Evolutionary conservation across 1,284 basidiomycete species (phyloP), one percentile per base, ranked within the genome.

Genomic region (Hymenochaete sp.): DNA sequence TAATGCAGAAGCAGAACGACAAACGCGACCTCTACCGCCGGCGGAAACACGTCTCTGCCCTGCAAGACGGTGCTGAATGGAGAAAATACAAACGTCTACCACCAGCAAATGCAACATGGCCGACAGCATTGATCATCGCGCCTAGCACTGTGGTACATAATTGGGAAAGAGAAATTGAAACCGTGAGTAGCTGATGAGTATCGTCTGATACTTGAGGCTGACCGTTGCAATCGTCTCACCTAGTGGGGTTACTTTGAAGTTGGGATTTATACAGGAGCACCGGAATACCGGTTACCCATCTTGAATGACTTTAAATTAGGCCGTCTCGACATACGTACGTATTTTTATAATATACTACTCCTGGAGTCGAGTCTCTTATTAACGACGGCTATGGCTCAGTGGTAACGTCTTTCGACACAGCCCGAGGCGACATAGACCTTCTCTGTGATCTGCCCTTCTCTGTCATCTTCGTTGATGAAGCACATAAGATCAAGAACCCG

Each of bases 241-340:
- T 50, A 87, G 80, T 85, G 84, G 82, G 79, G 80, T 0, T 83
- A 84, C 55, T 88, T 89, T 55, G 89, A 91, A 60, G 74, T 83
- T 28, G 82, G 81, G 7, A 60, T 76, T 42, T 88, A 84, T 52
- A 70, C 65, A 9, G 81, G 79, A 0, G 55, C 57, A 1, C 70
- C 59, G 2, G 61, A 68, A 39, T 66, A 72, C 25, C 73, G 81
- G 28, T 66, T 68, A 33, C 60, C 66, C 7, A 71, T 81, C 0
- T 60, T 88, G 2, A 67, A 67, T 6, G 79, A 87, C 51, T 89
- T 89, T 60, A 79, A 72, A 55, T 61, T 81, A 59, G 86, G 86
- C 1, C 67, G 84, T 40, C 64, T 88, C 2, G 86, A 90, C 54
- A 73, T 89, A 31, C 67, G 84, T 84, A 50, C 42, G 81, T 67